Conservation (phyloP, 176 grass and related monocot genomes). For the Raddia guianensis region DNA sequence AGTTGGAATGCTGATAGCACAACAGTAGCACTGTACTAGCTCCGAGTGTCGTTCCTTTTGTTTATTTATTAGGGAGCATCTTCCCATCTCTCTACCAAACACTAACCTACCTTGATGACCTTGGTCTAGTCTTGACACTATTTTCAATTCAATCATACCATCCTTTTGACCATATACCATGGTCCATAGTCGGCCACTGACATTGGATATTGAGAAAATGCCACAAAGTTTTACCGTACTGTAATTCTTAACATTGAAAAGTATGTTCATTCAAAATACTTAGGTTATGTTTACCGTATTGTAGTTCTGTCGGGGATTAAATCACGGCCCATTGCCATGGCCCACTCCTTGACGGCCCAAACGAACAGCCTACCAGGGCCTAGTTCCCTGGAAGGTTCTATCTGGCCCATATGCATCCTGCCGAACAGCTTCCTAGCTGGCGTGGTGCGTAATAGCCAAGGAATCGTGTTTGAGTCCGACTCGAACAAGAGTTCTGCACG, state of each 20-base stretch:
- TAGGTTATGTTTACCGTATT: no score
- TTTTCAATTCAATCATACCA: not conserved
- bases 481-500: no score
- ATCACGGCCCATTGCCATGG: no score
- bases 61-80: conserved; percentile 28
- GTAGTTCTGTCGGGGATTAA: no score
- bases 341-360: no score
- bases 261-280: no score
- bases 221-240: conserved; percentile 1
- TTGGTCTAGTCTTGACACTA: conserved; percentile 17
- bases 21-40: conserved; percentile 16
- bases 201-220: not conserved
- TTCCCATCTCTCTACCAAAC: conserved; percentile 21
- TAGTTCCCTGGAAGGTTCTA: no score
- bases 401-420: no score
- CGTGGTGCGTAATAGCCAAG: no score
- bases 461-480: no score
- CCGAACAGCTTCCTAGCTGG: no score
- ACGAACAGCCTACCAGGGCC: no score
- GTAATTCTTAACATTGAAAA: not conserved
- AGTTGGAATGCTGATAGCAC: conserved; percentile 16
- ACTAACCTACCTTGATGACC: conserved; percentile 13
- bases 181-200: not conserved
- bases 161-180: not conserved
- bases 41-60: not conserved